A percentile compares a stretch with the other conserved stretches of the same genome.
Conservation (phyloP, 441 rosid species). For the Gossypium davidsonii region DNA sequence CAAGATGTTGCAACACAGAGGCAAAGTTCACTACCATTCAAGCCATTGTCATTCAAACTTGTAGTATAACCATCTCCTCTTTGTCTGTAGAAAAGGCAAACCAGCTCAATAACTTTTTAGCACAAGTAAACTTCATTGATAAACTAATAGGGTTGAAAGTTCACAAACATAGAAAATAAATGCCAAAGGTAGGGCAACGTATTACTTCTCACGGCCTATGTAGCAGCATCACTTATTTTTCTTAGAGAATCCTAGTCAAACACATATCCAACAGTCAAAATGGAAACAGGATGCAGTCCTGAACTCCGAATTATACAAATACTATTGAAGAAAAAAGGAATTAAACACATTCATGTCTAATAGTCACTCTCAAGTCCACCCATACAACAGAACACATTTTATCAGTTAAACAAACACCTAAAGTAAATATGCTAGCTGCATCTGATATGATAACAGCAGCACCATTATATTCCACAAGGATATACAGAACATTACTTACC, state of each 20-base stretch:
- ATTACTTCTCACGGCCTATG: background rate
- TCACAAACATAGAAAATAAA: background rate
- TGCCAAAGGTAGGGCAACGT: background rate
- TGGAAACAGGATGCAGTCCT: background rate
- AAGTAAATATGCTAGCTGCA: background rate
- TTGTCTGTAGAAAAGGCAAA: slow-evolving; percentile 44
- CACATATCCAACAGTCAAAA: background rate
- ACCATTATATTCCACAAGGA: background rate
- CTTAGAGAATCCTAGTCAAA: background rate
- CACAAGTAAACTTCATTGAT: background rate
- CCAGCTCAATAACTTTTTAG: background rate
- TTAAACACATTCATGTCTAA: background rate
- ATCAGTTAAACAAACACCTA: background rate
- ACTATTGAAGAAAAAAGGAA: background rate
- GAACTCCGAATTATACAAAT: background rate
- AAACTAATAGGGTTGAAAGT: background rate
- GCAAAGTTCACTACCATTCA: slow-evolving; percentile 34
- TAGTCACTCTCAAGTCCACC: background rate
- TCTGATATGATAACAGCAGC: background rate
- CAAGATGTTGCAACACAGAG: background rate
- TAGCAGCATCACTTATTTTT: background rate
- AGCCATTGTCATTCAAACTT: slow-evolving; percentile 31
- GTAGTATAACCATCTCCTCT: slow-evolving; percentile 43
- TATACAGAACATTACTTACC: background rate
- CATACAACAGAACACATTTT: background rate